Percentiles rank a stretch among this genome's conserved stretches.
phyloP scores from a whole-genome alignment of 2,329 filamentous ascomycete genomes.

The Sphaerostilbella broomeana region DNA sequence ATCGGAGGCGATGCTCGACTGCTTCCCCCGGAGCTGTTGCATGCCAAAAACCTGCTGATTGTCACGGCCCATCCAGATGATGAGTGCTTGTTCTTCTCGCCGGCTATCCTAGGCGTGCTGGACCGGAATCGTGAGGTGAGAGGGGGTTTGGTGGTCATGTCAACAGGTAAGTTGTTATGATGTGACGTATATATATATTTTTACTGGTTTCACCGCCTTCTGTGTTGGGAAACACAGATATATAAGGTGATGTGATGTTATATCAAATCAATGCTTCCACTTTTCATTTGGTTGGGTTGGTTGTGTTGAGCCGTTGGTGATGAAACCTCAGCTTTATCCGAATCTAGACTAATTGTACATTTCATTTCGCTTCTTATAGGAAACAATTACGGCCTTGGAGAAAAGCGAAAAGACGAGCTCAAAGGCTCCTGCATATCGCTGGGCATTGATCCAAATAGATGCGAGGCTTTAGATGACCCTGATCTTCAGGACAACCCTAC shows the following conservation, averaged over 20 bases:
- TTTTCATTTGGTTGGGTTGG: too few species aligned
- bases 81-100: conserved; percentile 32
- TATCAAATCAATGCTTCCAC: too few species aligned
- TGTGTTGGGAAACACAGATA: too few species aligned
- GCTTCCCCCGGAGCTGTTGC: conserved; percentile 28
- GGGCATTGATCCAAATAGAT: conserved; percentile 23
- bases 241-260: too few species aligned
- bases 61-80: conserved; percentile 35
- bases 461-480: conserved; percentile 27
- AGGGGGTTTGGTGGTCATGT: conserved; percentile 27
- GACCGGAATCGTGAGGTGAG: conserved; percentile 21
- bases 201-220: too few species aligned
- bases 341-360: too few species aligned
- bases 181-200: too few species aligned
- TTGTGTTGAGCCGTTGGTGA: too few species aligned
- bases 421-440: conserved; percentile 24
- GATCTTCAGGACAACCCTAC: conserved; percentile 33
- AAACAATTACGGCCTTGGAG: conserved; percentile 27
- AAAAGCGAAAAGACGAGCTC: conserved; percentile 23
- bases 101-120: conserved; percentile 26
- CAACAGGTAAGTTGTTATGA: conserved; percentile 20
- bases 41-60: conserved; percentile 29
- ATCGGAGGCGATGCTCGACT: conserved; percentile 31
- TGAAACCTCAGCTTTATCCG: too few species aligned
- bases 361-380: conserved; percentile 16